These are phyloP conservation scores for Paramecium tetraurelia DNA, from an alignment of 73 alveolate genomes.

Conservation along the genomic window DNA sequence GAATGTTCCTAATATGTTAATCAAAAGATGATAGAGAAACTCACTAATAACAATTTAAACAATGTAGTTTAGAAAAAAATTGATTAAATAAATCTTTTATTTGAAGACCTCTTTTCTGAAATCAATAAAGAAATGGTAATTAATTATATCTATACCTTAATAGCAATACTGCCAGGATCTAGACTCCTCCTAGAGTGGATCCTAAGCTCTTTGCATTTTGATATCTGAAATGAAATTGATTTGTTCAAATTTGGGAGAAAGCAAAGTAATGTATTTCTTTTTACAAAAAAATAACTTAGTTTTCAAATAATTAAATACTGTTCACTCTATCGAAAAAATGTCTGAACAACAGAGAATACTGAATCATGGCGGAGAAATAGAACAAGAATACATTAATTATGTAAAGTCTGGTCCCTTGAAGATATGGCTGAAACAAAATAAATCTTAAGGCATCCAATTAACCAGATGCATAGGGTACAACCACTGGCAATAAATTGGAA, in stretches of 20 bases:
- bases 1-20: not conserved
- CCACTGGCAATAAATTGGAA: not conserved
- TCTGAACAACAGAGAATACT: not conserved
- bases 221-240: not conserved
- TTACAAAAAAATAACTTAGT: not conserved
- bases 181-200: not conserved
- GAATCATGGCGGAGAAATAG: not conserved
- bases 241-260: not conserved
- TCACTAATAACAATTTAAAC: not conserved
- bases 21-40: not conserved
- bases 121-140: not conserved
- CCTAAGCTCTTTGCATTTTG: not conserved
- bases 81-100: not conserved
- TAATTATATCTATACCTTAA: not conserved
- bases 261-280: not conserved
- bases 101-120: not conserved
- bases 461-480: not conserved
- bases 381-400: not conserved
- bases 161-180: not conserved
- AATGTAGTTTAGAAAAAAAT: not conserved
- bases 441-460: not conserved
- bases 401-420: not conserved
- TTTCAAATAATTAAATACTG: not conserved
- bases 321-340: not conserved
- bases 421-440: not conserved